A percentile compares a stretch with the other conserved stretches of the same genome.
Conservation (phyloP, 768 basidiomycete genomes). For the Collybia nuda region DNA sequence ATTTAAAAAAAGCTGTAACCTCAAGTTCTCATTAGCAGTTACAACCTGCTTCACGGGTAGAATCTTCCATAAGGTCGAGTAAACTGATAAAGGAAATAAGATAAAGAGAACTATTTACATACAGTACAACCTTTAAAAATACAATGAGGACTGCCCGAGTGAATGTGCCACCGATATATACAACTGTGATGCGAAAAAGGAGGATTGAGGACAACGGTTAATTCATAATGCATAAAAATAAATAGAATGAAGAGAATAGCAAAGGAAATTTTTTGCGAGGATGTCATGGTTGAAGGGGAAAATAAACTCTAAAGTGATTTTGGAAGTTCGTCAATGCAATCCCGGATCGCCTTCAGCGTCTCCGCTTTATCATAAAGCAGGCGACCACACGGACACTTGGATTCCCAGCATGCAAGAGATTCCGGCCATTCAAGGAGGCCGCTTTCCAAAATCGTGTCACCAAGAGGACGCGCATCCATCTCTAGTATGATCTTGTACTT, state of each 20-base stretch:
- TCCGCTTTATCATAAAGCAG: slow-evolving; percentile 56
- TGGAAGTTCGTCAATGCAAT: slow-evolving; percentile 52
- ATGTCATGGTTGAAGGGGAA: too few relatives aligned
- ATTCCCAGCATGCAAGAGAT: slow-evolving; percentile 61
- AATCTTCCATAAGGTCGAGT: too few relatives aligned
- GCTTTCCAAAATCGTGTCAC: slow-evolving; percentile 50
- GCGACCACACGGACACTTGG: slow-evolving; percentile 52
- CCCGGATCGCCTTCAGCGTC: slow-evolving; percentile 51
- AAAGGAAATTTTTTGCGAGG: too few relatives aligned
- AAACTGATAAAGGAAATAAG: neutral
- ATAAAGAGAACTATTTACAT: neutral
- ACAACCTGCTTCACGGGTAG: too few relatives aligned
- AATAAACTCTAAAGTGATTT: slow-evolving; percentile 21
- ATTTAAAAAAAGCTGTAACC: too few relatives aligned
- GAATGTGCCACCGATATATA: too few relatives aligned
- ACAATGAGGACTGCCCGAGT: too few relatives aligned
- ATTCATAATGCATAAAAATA: too few relatives aligned
- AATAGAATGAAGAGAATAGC: too few relatives aligned
- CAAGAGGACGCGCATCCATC: slow-evolving; percentile 58
- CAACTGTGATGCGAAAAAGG: too few relatives aligned
- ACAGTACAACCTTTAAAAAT: neutral
- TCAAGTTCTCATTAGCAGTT: too few relatives aligned
- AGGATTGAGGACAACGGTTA: too few relatives aligned
- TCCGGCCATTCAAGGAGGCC: slow-evolving; percentile 57
- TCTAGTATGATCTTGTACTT: slow-evolving; percentile 56